Conservation (phyloP, 805 yeast genomes). For the Yarrowia hollandica region DNA sequence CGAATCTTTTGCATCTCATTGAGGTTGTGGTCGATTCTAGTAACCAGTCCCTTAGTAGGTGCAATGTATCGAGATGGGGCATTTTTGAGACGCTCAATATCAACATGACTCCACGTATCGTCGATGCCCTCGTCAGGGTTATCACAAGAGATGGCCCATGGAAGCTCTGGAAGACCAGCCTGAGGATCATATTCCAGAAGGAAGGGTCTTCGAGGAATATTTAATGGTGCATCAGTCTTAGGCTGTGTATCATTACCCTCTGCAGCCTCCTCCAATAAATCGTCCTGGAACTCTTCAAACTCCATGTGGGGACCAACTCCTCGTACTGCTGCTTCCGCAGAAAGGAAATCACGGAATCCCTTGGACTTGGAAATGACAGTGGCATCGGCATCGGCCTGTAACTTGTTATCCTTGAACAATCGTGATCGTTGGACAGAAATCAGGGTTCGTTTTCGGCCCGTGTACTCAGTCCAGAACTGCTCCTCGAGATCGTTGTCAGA, state of each 20-base stretch:
- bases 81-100: constrained; percentile 34
- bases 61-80: constrained; percentile 47
- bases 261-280: constrained; percentile 31
- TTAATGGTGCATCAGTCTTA: background rate
- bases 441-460: constrained; percentile 76
- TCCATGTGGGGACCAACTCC: constrained; percentile 27
- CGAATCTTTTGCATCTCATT: constrained; percentile 83
- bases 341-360: constrained; percentile 29
- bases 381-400: constrained; percentile 71
- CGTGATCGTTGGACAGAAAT: constrained; percentile 67
- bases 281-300: constrained; percentile 34
- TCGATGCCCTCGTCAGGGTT: constrained; percentile 50
- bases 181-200: constrained; percentile 77
- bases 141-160: constrained; percentile 44
- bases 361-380: constrained; percentile 3
- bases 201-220: constrained; percentile 42
- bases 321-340: constrained; percentile 26
- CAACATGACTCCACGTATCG: constrained; percentile 40
- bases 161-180: constrained; percentile 73
- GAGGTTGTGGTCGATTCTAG: constrained; percentile 63
- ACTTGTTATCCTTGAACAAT: constrained; percentile 58
- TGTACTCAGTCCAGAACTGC: constrained; percentile 79
- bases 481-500: constrained; percentile 62
- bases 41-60: constrained; percentile 55
- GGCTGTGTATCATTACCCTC: background rate